A percentile compares a stretch with the other conserved stretches of the same genome.
phyloP scores from a whole-genome alignment of 768 basidiomycete genomes.

The Leccinum subtestaceum region DNA sequence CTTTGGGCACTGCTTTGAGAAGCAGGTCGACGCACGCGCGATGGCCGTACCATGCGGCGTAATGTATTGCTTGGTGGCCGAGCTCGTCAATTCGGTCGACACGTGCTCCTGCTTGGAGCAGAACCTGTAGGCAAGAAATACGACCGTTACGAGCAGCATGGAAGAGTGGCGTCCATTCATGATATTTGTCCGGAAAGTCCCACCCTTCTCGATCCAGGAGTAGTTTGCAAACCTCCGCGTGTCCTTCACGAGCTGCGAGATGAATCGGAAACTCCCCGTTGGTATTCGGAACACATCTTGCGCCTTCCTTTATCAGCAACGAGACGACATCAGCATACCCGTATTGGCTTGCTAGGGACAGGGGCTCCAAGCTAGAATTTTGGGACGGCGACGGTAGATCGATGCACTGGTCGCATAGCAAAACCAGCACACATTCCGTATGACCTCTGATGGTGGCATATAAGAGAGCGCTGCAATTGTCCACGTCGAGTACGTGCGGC shows the following conservation, averaged over 20 bases:
- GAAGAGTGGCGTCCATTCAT: conserved; percentile 97
- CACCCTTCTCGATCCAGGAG: conserved; percentile 74
- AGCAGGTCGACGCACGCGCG: conserved; percentile 63
- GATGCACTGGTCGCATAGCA: conserved; percentile 72
- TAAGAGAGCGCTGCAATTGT: conserved; percentile 91
- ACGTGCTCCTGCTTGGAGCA: conserved; percentile 77
- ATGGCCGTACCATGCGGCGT: conserved; percentile 96
- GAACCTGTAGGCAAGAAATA: conserved; percentile 65
- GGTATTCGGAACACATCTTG: conserved; percentile 76
- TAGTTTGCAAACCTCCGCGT: conserved; percentile 76
- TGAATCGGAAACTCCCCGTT: conserved; percentile 98
- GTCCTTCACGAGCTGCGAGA: conserved; percentile 90
- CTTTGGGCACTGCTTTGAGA: conserved; percentile 37
- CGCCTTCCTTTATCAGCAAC: conserved; percentile 74
- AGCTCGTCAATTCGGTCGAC: conserved; percentile 81
- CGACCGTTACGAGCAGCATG: conserved; percentile 91
- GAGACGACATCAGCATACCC: conserved; percentile 84
- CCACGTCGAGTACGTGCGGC: conserved; percentile 76
- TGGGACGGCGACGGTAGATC: conserved; percentile 55
- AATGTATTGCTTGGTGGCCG: conserved; percentile 82
- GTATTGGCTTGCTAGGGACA: conserved; percentile 87
- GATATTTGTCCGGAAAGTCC: conserved; percentile 92
- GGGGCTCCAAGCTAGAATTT: conserved; percentile 72
- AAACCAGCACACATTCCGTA: conserved; percentile 77
- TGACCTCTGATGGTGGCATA: conserved; percentile 89